These are phyloP conservation scores for Coelastrella sp. DNA, from an alignment of 139 green algal species.

Conservation along the genomic window DNA sequence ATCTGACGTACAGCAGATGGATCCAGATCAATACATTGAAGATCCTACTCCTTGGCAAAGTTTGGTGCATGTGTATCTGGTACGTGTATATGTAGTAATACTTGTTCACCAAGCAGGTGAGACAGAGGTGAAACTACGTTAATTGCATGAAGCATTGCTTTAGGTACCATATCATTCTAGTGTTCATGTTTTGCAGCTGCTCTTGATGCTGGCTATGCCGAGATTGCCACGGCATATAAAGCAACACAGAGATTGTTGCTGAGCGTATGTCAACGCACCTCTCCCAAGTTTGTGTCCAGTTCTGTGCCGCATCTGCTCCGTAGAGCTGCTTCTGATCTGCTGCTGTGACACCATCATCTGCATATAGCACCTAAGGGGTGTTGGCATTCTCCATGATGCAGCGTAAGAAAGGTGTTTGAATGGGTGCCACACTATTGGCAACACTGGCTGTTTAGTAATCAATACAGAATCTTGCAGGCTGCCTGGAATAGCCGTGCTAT, in stretches of 20 bases:
- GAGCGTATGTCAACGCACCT: slow-evolving; percentile 33
- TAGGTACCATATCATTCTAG: too few relatives aligned
- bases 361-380: background rate
- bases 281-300: slow-evolving; percentile 64
- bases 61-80: too few relatives aligned
- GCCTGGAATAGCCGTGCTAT: background rate
- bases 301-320: slow-evolving; percentile 1
- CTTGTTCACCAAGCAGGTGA: too few relatives aligned
- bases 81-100: too few relatives aligned
- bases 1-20: background rate
- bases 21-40: too few relatives aligned
- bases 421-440: background rate
- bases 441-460: background rate
- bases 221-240: too few relatives aligned
- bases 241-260: too few relatives aligned
- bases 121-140: too few relatives aligned
- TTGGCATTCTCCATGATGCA: background rate
- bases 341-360: slow-evolving; percentile 56
- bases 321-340: slow-evolving; percentile 59
- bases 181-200: too few relatives aligned
- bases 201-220: too few relatives aligned
- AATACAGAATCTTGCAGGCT: background rate
- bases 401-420: background rate
- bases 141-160: too few relatives aligned
- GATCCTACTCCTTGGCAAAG: too few relatives aligned